phyloP scores from a whole-genome alignment of 2,329 filamentous ascomycete species.

The Triangularia verruculosa region DNA sequence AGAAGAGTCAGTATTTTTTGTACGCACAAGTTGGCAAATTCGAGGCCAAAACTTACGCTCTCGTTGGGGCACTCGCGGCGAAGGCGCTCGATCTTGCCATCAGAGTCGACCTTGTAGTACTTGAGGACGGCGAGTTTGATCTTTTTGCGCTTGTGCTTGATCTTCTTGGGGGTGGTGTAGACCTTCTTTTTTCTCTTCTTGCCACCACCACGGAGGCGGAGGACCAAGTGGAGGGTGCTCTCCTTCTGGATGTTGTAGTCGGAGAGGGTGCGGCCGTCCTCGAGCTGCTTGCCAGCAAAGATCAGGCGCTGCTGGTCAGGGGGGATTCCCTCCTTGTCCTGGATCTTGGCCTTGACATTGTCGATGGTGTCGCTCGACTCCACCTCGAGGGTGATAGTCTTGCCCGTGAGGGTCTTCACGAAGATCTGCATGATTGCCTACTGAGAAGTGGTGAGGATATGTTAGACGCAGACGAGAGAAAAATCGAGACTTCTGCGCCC shows the following conservation, averaged over 20 bases:
- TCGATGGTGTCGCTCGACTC: conserved; percentile 99
- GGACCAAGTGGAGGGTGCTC: conserved; percentile 95
- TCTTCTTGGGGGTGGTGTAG: conserved; percentile 99
- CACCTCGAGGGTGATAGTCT: conserved; percentile 99
- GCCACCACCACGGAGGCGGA: conserved; percentile 95
- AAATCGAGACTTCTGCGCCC: background rate
- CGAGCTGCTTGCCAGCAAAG: conserved; percentile 99
- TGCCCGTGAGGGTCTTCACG: conserved; percentile 90
- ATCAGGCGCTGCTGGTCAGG: conserved; percentile 99
- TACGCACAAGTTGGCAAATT: background rate
- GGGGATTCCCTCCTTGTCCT: conserved; percentile 99
- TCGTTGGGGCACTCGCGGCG: conserved; percentile 94
- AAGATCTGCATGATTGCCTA: conserved; percentile 74
- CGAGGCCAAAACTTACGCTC: conserved; percentile 60
- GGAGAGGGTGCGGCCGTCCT: conserved; percentile 96
- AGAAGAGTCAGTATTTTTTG: conserved; percentile 32
- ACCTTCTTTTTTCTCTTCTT: conserved; percentile 99
- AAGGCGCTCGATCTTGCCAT: conserved; percentile 99
- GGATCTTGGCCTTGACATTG: conserved; percentile 99
- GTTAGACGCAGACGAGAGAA: conserved; percentile 37
- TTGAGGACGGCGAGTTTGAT: conserved; percentile 99
- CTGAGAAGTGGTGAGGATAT: conserved; percentile 34
- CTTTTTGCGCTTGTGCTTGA: conserved; percentile 99
- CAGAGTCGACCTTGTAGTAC: conserved; percentile 99
- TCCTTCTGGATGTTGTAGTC: conserved; percentile 99